Conservation (phyloP, 2,329 filamentous ascomycete species). For the Sclerotinia subarctica region DNA sequence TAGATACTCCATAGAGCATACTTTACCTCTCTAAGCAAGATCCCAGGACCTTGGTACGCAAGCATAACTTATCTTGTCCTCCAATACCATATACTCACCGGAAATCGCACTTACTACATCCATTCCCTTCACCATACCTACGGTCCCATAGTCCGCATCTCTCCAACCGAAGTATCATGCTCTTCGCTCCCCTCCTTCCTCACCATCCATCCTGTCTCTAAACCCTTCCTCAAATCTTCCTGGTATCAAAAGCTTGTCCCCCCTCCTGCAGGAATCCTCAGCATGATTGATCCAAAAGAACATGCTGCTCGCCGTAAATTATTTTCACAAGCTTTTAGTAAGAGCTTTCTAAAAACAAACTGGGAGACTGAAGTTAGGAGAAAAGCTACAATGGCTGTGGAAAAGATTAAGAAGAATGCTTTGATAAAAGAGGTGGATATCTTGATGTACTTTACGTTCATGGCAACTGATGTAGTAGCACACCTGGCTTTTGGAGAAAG, state of each 20-base stretch:
- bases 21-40: not conserved
- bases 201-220: slow-evolving; percentile 2
- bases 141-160: not conserved
- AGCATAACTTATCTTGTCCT: not conserved
- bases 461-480: slow-evolving; percentile 53
- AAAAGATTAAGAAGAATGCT: slow-evolving; percentile 46
- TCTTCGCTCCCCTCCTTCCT: not conserved
- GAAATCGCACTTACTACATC: not conserved
- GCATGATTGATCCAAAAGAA: not conserved
- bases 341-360: not conserved
- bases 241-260: not conserved
- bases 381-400: slow-evolving; percentile 43
- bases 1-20: slow-evolving; percentile 5
- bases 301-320: not conserved
- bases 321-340: not conserved
- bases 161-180: not conserved
- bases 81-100: not conserved
- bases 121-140: not conserved
- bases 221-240: not conserved
- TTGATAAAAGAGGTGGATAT: slow-evolving; percentile 43
- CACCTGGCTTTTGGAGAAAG: slow-evolving; percentile 55
- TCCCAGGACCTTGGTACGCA: slow-evolving; percentile 14
- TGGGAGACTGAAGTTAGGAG: not conserved
- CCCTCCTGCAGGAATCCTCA: not conserved
- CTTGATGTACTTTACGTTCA: slow-evolving; percentile 53